phyloP scores from a whole-genome alignment of 331 rosid species.

The Pyracantha coccinea region DNA sequence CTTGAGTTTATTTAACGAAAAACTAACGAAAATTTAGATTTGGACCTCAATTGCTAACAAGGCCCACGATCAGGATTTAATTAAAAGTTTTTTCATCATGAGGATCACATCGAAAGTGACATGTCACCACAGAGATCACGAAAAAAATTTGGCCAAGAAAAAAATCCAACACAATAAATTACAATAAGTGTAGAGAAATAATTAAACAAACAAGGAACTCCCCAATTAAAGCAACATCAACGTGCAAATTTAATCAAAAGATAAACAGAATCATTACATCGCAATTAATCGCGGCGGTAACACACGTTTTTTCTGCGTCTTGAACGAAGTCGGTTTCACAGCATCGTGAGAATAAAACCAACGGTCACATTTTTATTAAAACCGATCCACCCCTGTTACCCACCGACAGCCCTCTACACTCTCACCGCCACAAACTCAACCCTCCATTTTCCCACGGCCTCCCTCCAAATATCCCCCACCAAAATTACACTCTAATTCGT shows the following conservation, averaged over 20 bases:
- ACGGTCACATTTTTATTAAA: constrained; percentile 6
- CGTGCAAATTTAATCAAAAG: too few relatives aligned
- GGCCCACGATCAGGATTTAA: too few relatives aligned
- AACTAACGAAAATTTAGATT: too few relatives aligned
- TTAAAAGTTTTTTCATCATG: too few relatives aligned
- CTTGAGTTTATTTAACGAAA: too few relatives aligned
- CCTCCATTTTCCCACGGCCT: background rate
- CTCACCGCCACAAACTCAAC: background rate
- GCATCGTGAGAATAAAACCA: background rate
- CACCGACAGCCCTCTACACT: background rate
- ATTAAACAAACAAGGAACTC: too few relatives aligned
- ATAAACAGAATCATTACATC: background rate
- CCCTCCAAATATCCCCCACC: background rate
- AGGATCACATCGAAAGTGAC: too few relatives aligned
- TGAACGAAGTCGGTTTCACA: background rate
- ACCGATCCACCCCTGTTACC: background rate
- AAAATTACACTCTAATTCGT: background rate
- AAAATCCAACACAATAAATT: background rate
- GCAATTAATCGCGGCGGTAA: background rate
- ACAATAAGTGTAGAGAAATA: background rate
- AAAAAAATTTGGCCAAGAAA: too few relatives aligned
- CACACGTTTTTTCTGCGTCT: background rate
- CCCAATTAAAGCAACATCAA: too few relatives aligned
- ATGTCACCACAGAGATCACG: too few relatives aligned
- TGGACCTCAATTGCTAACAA: too few relatives aligned